Percentiles rank a stretch among this genome's conserved stretches.
These are phyloP conservation scores for Candida dubliniensis DNA, from an alignment of 1,139 yeast species.

Conservation along the genomic window DNA sequence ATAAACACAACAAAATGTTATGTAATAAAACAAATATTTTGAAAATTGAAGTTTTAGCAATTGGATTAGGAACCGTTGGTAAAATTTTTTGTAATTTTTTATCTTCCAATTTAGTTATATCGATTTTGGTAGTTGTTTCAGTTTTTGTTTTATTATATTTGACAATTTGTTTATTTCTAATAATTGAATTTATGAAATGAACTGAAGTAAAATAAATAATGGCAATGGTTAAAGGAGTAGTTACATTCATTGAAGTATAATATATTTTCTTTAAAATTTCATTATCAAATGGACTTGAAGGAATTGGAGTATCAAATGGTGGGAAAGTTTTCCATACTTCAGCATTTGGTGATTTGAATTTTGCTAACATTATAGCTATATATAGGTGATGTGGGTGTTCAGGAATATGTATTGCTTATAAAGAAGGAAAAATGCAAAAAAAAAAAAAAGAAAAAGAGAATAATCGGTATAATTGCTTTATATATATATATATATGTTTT, in stretches of 20 bases:
- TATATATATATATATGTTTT: too few relatives aligned
- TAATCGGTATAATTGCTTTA: too few relatives aligned
- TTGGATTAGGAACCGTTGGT: constrained; percentile 55
- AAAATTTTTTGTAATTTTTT: constrained; percentile 25
- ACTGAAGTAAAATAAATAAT: constrained; percentile 59
- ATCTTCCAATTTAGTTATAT: constrained; percentile 5
- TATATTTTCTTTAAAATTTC: constrained; percentile 28
- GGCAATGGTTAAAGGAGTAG: constrained; percentile 61
- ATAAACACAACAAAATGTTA: constrained; percentile 60
- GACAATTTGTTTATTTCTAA: constrained; percentile 37
- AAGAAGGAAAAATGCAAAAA: too few relatives aligned
- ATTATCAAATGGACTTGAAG: constrained; percentile 38
- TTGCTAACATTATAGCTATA: constrained; percentile 24
- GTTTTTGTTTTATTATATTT: constrained; percentile 17
- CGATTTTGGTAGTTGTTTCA: constrained; percentile 1
- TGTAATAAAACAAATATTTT: constrained; percentile 60
- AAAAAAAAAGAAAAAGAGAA: too few relatives aligned
- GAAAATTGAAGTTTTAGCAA: constrained; percentile 50
- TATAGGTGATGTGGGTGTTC: background rate
- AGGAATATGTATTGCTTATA: too few relatives aligned
- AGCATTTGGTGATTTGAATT: constrained; percentile 40
- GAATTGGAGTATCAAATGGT: constrained; percentile 31
- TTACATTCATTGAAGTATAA: constrained; percentile 34
- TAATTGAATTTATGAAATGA: constrained; percentile 51
- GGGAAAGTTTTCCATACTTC: constrained; percentile 34